Percentiles rank a stretch among this genome's conserved stretches.
Evolutionary conservation across 495 filamentous ascomycete genomes (phyloP).

Genomic region (Aspergillus asperescens): DNA sequence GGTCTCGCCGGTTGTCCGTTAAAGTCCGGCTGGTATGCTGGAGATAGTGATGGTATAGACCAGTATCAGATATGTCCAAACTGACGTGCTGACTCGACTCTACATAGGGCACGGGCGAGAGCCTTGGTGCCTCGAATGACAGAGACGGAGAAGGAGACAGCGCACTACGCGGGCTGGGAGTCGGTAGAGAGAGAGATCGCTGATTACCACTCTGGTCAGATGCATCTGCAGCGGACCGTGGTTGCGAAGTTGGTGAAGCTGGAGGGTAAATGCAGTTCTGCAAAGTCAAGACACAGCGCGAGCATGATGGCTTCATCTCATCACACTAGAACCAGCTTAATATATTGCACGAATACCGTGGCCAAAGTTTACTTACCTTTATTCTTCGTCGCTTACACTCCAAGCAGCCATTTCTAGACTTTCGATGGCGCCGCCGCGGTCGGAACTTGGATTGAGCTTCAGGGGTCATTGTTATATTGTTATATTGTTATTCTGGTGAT

Average conservation of each 20-base stretch:
- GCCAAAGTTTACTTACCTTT: background rate
- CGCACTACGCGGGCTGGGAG: background rate
- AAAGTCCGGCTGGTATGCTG: background rate
- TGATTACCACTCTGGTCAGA: background rate
- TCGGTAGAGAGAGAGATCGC: background rate
- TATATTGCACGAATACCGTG: no score
- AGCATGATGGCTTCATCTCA: conserved; percentile 1
- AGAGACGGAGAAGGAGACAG: background rate
- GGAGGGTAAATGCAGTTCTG: background rate
- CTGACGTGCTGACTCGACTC: background rate
- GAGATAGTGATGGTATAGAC: background rate
- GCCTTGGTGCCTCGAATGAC: background rate
- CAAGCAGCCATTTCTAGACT: background rate
- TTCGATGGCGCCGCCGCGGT: background rate
- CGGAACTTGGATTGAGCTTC: background rate
- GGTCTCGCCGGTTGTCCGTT: background rate
- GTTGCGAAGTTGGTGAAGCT: background rate
- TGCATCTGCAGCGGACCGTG: background rate
- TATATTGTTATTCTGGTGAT: background rate
- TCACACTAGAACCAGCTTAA: no score
- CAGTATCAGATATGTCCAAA: background rate
- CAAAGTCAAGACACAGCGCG: background rate
- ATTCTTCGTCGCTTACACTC: conserved; percentile 2
- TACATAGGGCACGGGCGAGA: background rate
- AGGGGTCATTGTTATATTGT: background rate